phyloP scores from a whole-genome alignment of 495 filamentous ascomycete genomes.

The Copromyces sp. region DNA sequence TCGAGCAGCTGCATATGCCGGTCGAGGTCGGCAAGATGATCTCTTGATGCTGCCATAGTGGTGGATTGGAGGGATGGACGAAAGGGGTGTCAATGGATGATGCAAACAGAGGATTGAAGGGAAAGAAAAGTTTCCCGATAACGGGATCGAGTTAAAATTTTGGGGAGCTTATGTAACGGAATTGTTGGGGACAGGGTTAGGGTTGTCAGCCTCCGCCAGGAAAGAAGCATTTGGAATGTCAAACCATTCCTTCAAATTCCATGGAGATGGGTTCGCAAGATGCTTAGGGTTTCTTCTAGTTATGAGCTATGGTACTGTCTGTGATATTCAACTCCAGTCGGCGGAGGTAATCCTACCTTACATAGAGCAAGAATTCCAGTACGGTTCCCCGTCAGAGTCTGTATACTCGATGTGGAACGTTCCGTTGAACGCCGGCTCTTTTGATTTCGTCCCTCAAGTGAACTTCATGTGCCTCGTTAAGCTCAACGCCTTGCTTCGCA shows the following conservation, averaged over 20 bases:
- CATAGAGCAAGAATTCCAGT: background rate
- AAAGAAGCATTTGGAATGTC: background rate
- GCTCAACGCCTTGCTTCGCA: background rate
- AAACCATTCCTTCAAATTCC: background rate
- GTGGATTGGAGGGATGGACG: background rate
- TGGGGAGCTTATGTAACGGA: background rate
- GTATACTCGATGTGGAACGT: background rate
- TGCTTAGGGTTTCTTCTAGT: background rate
- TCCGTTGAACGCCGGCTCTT: background rate
- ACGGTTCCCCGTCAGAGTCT: background rate
- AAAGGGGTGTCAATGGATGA: background rate
- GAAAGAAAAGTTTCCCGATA: background rate
- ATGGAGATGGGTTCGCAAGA: background rate
- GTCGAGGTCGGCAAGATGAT: conserved; percentile 52
- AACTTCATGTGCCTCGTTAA: background rate
- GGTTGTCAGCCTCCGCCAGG: background rate
- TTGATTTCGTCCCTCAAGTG: background rate
- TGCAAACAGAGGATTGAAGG: background rate
- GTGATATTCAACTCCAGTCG: background rate
- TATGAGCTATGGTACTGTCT: background rate
- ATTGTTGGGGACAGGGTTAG: background rate
- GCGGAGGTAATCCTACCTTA: background rate
- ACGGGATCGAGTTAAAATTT: background rate
- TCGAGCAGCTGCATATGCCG: conserved; percentile 66
- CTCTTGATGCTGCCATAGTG: conserved; percentile 25